Base-by-base conservation (phyloP, 257 asterid species). In the Fraxinus americana region DNA sequence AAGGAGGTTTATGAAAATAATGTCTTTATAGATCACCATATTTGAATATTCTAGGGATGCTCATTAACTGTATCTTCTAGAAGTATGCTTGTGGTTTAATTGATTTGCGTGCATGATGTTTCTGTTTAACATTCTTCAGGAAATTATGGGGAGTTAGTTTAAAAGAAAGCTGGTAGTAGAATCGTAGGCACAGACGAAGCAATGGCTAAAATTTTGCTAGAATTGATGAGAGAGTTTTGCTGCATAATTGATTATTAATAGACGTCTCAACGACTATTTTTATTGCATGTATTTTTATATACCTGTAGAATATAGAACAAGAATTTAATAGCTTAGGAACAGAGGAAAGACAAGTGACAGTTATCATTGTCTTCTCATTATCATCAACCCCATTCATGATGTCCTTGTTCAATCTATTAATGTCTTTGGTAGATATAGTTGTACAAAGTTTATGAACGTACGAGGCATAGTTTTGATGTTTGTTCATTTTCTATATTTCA, bases 81-180 rank as follows among this genome's bases (percentile, higher is more conserved):
- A 69, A 69, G 7, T 19, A 17, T 35, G 2, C 14, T n/a, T 35
- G 29, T 70, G 23, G 74, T 38, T n/a, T 32, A n/a, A 32, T 77
- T 35, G 41, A 75, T 27, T 71, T 71, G 45, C 36, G 39, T 71
- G 38, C 63, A 13, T 57, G 72, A 27, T 41, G 19, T 5, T 7
- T 30, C 59, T 68, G 38, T 30, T 38, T 52, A 57, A 39, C 23
- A 32, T 13, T 54, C 21, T 11, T n/a, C 75, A 9, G 21, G 48
- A 75, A 36, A 19, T 57, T 9, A 8, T 34, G 43, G 25, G 43
- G 25, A 25, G n/a, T 52, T 52, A 21, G 35, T 43, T 71, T 67
- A 32, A 57, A 67, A 38, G 52, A 78, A 78, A 82, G 68, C 10
- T 25, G 17, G 69, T 79, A 7, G 82, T 78, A 67, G 41, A 72